phyloP scores from a whole-genome alignment of 176 grass and related monocot genomes.

The Paspalum vaginatum region DNA sequence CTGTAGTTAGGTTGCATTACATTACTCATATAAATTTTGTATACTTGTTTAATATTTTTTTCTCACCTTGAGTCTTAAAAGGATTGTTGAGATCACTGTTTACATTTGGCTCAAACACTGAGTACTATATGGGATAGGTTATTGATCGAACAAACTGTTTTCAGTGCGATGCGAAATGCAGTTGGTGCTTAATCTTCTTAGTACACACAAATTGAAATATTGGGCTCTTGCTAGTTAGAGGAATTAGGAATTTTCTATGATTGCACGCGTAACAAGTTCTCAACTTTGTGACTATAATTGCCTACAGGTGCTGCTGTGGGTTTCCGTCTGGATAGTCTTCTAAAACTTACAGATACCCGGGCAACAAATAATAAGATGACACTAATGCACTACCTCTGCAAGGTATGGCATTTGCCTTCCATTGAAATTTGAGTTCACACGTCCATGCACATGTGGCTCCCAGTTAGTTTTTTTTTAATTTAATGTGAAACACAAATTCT shows the following conservation, averaged over 20 bases:
- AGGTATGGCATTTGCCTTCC: slow-evolving; percentile 61
- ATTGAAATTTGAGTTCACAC: slow-evolving; percentile 33
- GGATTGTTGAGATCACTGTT: neutral
- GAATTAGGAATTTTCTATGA: slow-evolving; percentile 13
- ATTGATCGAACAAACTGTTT: neutral
- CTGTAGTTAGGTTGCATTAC: neutral
- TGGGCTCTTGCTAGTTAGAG: neutral
- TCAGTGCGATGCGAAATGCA: neutral
- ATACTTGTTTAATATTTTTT: neutral
- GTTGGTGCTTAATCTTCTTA: neutral
- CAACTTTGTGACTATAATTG: slow-evolving; percentile 38
- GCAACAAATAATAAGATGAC: slow-evolving; percentile 99
- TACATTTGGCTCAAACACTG: neutral
- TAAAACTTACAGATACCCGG: slow-evolving; percentile 99
- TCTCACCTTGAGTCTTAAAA: neutral
- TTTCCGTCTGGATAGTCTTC: slow-evolving; percentile 92
- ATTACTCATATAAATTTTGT: neutral
- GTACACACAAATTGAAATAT: slow-evolving; percentile 2
- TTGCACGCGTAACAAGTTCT: slow-evolving; percentile 12
- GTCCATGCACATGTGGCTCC: neutral
- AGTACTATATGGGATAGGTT: neutral
- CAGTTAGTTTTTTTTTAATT: slow-evolving; percentile 11
- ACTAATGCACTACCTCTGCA: slow-evolving; percentile 96
- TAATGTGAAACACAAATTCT: slow-evolving; percentile 9
- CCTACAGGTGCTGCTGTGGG: slow-evolving; percentile 85